Conservation (phyloP, 257 asterid species). For the Fraxinus americana region DNA sequence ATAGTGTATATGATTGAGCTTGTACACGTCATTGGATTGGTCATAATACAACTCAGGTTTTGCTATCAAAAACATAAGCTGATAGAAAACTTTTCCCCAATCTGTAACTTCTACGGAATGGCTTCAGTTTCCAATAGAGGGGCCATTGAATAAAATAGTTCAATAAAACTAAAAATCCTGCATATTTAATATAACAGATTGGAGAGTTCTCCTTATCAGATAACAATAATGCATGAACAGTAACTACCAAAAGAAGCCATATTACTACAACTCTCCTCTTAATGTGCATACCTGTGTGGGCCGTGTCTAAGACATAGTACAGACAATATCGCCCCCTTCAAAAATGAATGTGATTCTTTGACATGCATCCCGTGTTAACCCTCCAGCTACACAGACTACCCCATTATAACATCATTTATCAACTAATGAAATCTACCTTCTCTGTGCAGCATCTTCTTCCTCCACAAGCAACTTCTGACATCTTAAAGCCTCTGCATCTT, state of each 20-base stretch:
- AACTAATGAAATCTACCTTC: too few relatives aligned
- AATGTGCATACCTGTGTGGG: not conserved
- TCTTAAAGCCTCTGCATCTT: too few relatives aligned
- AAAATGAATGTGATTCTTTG: not conserved
- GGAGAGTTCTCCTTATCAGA: not conserved
- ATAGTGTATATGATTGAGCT: not conserved
- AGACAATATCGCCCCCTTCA: not conserved
- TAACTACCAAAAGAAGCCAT: not conserved
- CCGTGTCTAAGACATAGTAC: not conserved
- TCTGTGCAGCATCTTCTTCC: too few relatives aligned
- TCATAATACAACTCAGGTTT: not conserved
- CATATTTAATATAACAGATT: not conserved
- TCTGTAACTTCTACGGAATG: not conserved
- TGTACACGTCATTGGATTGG: not conserved
- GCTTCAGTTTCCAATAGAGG: not conserved
- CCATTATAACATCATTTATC: slow-evolving; percentile 5
- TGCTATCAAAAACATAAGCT: not conserved
- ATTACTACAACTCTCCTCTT: not conserved
- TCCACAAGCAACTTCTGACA: too few relatives aligned
- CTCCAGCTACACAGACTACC: not conserved
- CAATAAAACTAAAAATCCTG: not conserved
- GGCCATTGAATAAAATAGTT: not conserved
- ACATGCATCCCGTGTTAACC: not conserved
- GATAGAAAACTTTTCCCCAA: slow-evolving; percentile 1
- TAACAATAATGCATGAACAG: not conserved